These are phyloP conservation scores for Limnanthes douglasii DNA, from an alignment of 345 rosid species.

Conservation along the genomic window DNA sequence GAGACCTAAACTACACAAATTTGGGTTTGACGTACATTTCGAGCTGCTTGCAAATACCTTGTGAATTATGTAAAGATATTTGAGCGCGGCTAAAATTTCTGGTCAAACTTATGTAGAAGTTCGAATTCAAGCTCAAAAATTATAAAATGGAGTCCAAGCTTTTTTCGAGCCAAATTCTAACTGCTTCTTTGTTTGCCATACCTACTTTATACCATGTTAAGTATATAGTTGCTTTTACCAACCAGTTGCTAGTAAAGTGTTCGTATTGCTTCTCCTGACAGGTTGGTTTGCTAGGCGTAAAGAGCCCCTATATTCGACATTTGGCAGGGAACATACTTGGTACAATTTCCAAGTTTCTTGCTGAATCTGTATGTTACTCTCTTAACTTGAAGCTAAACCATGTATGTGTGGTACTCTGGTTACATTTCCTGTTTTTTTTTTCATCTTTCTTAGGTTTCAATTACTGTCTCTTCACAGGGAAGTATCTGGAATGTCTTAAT, in stretches of 20 bases:
- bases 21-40: too few species aligned
- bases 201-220: too few species aligned
- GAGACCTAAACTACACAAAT: too few species aligned
- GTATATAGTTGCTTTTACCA: too few species aligned
- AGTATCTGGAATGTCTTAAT: conserved; percentile 30
- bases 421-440: too few species aligned
- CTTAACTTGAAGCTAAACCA: background rate
- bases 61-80: too few species aligned
- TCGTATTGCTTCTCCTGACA: conserved; percentile 12
- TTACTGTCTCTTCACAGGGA: conserved; percentile 22
- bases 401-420: background rate
- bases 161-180: background rate
- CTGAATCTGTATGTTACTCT: conserved; percentile 29
- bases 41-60: too few species aligned
- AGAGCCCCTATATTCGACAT: conserved; percentile 41
- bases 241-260: too few species aligned
- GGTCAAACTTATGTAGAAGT: background rate
- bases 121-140: background rate
- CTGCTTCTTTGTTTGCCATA: conserved; percentile 1
- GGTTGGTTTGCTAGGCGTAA: conserved; percentile 30
- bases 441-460: background rate
- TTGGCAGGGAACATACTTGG: conserved; percentile 45
- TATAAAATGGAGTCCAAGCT: background rate
- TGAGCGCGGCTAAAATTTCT: too few species aligned
- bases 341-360: conserved; percentile 26